Evolutionary conservation across 805 yeast genomes (phyloP).

Genomic region (Schwanniomyces sp.): DNA sequence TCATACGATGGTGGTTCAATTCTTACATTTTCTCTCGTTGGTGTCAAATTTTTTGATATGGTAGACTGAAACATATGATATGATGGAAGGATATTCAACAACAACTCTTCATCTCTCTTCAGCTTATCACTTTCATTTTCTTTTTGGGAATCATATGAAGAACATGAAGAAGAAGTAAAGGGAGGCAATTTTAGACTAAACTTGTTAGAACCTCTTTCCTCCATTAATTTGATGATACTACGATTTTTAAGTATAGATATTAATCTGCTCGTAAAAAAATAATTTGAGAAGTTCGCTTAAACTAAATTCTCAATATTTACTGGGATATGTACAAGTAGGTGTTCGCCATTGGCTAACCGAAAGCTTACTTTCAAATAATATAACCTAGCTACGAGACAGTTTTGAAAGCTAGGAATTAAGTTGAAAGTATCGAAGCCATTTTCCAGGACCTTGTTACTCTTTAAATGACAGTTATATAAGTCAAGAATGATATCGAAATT

Average conservation of each 20-base stretch:
- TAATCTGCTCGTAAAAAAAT: neutral
- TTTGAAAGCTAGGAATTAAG: slow-evolving; percentile 41
- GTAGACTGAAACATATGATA: slow-evolving; percentile 41
- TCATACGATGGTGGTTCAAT: slow-evolving; percentile 37
- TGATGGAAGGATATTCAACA: slow-evolving; percentile 39
- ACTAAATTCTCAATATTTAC: slow-evolving; percentile 23
- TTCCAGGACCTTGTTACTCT: slow-evolving; percentile 18
- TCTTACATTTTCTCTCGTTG: slow-evolving; percentile 24
- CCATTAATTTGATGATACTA: slow-evolving; percentile 7
- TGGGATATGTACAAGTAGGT: slow-evolving; percentile 35
- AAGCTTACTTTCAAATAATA: slow-evolving; percentile 34
- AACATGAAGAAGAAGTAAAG: slow-evolving; percentile 4
- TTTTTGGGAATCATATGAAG: neutral
- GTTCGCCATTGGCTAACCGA: slow-evolving; percentile 28
- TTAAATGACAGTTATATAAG: slow-evolving; percentile 26
- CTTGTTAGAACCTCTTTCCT: slow-evolving; percentile 15
- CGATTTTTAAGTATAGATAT: neutral
- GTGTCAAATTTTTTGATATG: slow-evolving; percentile 34
- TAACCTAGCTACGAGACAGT: slow-evolving; percentile 34
- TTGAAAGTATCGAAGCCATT: slow-evolving; percentile 28
- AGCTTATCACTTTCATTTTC: neutral
- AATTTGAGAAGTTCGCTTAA: neutral
- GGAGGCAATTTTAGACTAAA: slow-evolving; percentile 18
- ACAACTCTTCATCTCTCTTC: slow-evolving; percentile 16
- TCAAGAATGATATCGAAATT: slow-evolving; percentile 28